Evolutionary conservation across 164 flowering plant genomes (phyloP).

Genomic region (Vitis rupestris): DNA sequence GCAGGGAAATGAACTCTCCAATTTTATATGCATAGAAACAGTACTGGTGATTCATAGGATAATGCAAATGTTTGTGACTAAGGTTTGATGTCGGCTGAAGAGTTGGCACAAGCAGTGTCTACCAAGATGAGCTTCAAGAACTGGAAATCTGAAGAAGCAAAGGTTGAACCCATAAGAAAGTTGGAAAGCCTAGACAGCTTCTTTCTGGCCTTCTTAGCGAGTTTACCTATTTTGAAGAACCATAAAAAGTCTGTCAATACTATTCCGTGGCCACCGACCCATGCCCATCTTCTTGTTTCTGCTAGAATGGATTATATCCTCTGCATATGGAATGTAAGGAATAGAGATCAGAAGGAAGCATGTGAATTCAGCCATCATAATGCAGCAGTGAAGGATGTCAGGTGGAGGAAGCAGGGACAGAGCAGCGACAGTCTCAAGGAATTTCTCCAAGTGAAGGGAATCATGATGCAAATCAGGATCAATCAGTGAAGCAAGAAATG

Average conservation of each 20-base stretch:
- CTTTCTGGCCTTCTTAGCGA: constrained; percentile 98
- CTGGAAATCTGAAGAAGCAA: no score
- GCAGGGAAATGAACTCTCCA: constrained; percentile 22
- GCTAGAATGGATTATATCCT: constrained; percentile 86
- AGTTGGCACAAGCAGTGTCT: no score
- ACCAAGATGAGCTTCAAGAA: no score
- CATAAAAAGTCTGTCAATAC: no score
- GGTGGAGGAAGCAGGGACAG: constrained; percentile 67
- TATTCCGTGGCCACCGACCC: no score
- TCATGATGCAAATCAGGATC: constrained; percentile 31
- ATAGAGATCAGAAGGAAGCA: constrained; percentile 53
- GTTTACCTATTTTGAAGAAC: constrained; percentile 89
- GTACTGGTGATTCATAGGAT: constrained; percentile 10
- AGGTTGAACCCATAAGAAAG: constrained; percentile 73
- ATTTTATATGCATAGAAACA: constrained; percentile 9
- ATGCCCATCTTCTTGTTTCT: constrained; percentile 88
- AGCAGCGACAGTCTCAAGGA: constrained; percentile 37
- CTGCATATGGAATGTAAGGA: constrained; percentile 92
- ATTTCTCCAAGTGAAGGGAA: constrained; percentile 37
- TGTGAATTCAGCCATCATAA: constrained; percentile 52
- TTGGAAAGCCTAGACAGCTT: constrained; percentile 93
- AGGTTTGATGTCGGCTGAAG: no score
- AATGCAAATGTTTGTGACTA: constrained; percentile 4
- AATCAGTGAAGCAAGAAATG: constrained; percentile 53
- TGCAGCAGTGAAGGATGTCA: constrained; percentile 83